phyloP scores from a whole-genome alignment of 352 stramenopile species.

The Phytopythium delawarense region DNA sequence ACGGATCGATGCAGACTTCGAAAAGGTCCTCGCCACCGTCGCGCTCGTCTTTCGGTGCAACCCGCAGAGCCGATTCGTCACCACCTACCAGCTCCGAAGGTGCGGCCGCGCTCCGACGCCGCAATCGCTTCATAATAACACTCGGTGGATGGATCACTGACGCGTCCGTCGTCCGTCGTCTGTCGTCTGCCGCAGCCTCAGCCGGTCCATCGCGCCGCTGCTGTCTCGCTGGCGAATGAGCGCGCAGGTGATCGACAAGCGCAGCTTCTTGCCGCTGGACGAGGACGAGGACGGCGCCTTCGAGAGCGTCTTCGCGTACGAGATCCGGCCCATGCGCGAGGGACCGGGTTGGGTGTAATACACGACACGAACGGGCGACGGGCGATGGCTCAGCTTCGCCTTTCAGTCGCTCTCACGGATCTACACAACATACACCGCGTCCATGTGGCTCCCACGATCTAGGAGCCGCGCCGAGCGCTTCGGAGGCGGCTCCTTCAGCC shows the following conservation, averaged over 20 bases:
- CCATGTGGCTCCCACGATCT: conserved; percentile 34
- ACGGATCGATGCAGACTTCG: conserved; percentile 40
- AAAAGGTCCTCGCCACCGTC: conserved; percentile 65
- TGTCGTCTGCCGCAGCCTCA: conserved; percentile 25
- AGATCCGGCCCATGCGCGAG: conserved; percentile 21
- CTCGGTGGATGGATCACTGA: background rate
- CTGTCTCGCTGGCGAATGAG: conserved; percentile 46
- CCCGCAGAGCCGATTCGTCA: conserved; percentile 29
- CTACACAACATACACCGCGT: background rate
- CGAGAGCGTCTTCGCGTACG: conserved; percentile 58
- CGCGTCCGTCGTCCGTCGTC: background rate
- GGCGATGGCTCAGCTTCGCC: conserved; percentile 67
- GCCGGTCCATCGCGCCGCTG: conserved; percentile 49
- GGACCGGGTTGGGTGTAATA: background rate
- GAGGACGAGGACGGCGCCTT: conserved; percentile 14
- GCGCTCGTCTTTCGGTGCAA: conserved; percentile 55
- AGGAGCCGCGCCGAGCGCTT: conserved; percentile 28
- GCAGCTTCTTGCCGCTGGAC: conserved; percentile 13
- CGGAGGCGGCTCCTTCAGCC: conserved; percentile 33
- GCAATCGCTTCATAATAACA: background rate
- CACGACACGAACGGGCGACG: conserved; percentile 1
- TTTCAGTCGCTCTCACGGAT: conserved; percentile 52
- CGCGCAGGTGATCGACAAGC: conserved; percentile 27
- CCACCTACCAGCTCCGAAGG: conserved; percentile 67
- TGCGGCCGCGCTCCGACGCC: background rate